Percentiles rank a stretch among this genome's conserved stretches.
phyloP scores from a whole-genome alignment of 305 asterid species.

The Solanum chacoense region DNA sequence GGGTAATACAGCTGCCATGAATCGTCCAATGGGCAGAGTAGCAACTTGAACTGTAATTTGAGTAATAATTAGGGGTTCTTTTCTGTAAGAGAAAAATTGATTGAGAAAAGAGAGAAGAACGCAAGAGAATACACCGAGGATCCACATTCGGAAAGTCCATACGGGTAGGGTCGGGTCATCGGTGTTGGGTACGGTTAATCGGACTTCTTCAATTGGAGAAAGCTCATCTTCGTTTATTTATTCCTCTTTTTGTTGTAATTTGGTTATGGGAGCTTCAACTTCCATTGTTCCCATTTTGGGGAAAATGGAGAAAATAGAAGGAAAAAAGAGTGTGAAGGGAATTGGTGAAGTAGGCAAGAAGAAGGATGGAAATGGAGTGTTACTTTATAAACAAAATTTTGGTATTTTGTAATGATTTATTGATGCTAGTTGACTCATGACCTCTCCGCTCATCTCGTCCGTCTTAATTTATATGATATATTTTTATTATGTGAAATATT shows the following conservation, averaged over 20 bases:
- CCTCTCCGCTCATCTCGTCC: accelerated
- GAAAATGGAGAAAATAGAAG: not conserved
- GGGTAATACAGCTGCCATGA: slow-evolving; percentile 61
- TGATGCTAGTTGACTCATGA: not conserved
- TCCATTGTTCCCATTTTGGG: slow-evolving; percentile 1
- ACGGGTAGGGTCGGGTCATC: slow-evolving; percentile 59
- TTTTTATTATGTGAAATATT: not conserved
- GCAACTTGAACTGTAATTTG: slow-evolving; percentile 59
- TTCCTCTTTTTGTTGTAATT: not conserved
- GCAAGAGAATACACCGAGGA: slow-evolving; percentile 44
- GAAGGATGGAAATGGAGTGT: not conserved
- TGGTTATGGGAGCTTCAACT: slow-evolving; percentile 1
- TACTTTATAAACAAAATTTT: not conserved
- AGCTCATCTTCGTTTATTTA: slow-evolving; percentile 13
- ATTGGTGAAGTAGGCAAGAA: not conserved
- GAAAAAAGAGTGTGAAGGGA: not conserved
- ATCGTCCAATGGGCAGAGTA: slow-evolving; percentile 50
- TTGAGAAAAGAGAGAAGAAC: slow-evolving; percentile 43
- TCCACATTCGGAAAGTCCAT: slow-evolving; percentile 78
- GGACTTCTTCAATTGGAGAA: slow-evolving; percentile 61
- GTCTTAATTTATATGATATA: not conserved
- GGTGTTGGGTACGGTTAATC: slow-evolving; percentile 41
- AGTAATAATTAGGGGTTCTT: slow-evolving; percentile 37
- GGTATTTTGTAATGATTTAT: not conserved
- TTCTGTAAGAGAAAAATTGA: slow-evolving; percentile 54